Conservation (phyloP, 2,329 filamentous ascomycete species). For the Ceratocystis albifundus region DNA sequence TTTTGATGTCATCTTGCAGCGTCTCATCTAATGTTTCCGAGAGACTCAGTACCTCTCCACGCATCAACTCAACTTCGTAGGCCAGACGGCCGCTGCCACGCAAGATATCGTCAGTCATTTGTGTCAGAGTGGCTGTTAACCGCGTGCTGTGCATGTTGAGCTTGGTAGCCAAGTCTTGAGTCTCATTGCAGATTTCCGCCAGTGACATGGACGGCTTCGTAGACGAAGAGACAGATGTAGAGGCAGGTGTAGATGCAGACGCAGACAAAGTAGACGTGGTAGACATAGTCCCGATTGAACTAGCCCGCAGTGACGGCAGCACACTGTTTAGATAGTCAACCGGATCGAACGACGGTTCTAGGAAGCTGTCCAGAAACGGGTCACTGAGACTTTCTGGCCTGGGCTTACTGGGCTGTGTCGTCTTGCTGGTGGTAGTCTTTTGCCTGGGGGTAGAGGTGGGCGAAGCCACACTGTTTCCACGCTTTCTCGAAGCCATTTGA, state of each 20-base stretch:
- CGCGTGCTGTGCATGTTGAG: slow-evolving; percentile 80
- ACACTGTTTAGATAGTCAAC: slow-evolving; percentile 73
- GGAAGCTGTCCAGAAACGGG: slow-evolving; percentile 61
- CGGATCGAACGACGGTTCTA: slow-evolving; percentile 66
- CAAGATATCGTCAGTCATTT: slow-evolving; percentile 88
- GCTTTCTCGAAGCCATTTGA: slow-evolving; percentile 20
- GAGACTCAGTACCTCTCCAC: slow-evolving; percentile 76
- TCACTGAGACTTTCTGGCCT: slow-evolving; percentile 57
- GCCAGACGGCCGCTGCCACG: slow-evolving; percentile 76
- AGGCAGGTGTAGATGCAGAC: not conserved
- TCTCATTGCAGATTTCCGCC: slow-evolving; percentile 65
- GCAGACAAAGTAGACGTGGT: not conserved
- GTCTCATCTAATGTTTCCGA: slow-evolving; percentile 65
- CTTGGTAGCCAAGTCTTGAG: slow-evolving; percentile 74
- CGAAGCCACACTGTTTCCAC: slow-evolving; percentile 17
- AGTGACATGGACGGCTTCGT: slow-evolving; percentile 41
- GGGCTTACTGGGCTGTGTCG: slow-evolving; percentile 32
- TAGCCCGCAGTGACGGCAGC: slow-evolving; percentile 52
- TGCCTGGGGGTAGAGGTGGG: slow-evolving; percentile 18
- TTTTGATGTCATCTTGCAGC: slow-evolving; percentile 57
- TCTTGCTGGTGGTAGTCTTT: slow-evolving; percentile 17
- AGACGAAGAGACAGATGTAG: not conserved
- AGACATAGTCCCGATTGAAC: too few relatives aligned
- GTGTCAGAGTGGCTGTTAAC: slow-evolving; percentile 68
- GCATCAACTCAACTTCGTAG: slow-evolving; percentile 85